phyloP scores from a whole-genome alignment of 495 filamentous ascomycete genomes.

The Mycothermus thermophilus region DNA sequence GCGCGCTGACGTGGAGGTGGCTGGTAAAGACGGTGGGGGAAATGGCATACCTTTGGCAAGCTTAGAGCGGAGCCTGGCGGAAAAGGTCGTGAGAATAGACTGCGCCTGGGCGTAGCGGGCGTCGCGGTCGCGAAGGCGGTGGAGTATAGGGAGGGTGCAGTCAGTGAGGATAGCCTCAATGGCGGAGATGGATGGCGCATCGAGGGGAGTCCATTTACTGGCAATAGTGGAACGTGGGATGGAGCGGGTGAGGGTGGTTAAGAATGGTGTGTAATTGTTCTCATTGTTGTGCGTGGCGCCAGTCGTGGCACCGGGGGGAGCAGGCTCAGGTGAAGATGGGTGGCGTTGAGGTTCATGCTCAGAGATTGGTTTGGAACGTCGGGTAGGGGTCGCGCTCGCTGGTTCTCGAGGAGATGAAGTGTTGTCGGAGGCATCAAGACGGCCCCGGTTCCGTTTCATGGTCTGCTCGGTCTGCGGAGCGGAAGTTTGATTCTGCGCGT shows the following conservation, averaged over 20 bases:
- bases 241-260: conserved; percentile 25
- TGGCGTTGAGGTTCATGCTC: not conserved
- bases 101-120: conserved; percentile 24
- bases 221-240: conserved; percentile 30
- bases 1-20: not conserved
- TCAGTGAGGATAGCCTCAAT: conserved; percentile 26
- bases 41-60: conserved; percentile 30
- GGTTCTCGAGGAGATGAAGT: no score
- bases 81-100: conserved; percentile 19
- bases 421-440: no score
- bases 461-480: no score
- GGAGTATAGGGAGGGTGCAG: conserved; percentile 26
- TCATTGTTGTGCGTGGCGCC: no score
- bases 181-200: conserved; percentile 21
- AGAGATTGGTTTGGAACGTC: not conserved
- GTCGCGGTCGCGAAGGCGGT: conserved; percentile 23
- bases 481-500: conserved; percentile 11
- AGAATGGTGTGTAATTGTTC: no score
- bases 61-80: conserved; percentile 23
- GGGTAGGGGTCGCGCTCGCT: no score
- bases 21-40: conserved; percentile 16
- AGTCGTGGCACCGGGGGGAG: conserved; percentile 7
- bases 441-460: no score
- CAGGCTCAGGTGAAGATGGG: not conserved
- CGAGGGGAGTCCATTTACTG: conserved; percentile 32